Conservation (phyloP, 208 protist genomes). For the Vickermania ingenoplastis region DNA sequence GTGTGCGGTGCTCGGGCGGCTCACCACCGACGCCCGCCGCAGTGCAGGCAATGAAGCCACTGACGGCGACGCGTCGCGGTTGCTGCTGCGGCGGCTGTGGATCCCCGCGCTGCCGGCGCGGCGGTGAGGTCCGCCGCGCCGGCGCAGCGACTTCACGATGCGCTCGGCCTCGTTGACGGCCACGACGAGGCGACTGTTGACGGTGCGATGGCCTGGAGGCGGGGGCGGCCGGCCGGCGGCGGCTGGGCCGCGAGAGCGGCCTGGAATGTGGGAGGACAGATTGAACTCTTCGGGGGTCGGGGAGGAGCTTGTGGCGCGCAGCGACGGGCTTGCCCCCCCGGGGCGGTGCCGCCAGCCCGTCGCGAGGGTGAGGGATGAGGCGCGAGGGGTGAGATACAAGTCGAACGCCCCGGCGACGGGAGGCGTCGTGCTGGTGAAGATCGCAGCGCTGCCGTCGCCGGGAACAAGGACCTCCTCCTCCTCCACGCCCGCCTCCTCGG, state of each 20-base stretch:
- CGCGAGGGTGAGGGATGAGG: background rate
- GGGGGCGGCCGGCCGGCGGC: background rate
- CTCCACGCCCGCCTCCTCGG: background rate
- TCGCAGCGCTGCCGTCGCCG: background rate
- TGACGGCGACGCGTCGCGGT: background rate
- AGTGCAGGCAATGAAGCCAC: too few relatives aligned
- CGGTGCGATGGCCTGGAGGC: background rate
- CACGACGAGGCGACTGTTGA: background rate
- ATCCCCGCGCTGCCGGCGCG: background rate
- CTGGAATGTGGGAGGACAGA: background rate
- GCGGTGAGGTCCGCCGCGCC: background rate
- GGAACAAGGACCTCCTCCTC: background rate
- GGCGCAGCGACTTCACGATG: background rate
- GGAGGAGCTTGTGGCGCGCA: background rate
- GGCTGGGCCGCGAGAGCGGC: background rate
- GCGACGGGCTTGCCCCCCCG: background rate
- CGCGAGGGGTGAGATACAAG: background rate
- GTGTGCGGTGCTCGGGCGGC: background rate
- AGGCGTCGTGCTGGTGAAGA: background rate
- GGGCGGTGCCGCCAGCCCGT: background rate
- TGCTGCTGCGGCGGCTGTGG: background rate
- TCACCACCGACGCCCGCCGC: background rate
- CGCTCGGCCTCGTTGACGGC: background rate
- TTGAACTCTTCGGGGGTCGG: background rate
- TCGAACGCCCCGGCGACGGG: background rate